A percentile compares a stretch with the other conserved stretches of the same genome.
phyloP scores from a whole-genome alignment of 2,329 filamentous ascomycete species.

The Curvularia sp. region DNA sequence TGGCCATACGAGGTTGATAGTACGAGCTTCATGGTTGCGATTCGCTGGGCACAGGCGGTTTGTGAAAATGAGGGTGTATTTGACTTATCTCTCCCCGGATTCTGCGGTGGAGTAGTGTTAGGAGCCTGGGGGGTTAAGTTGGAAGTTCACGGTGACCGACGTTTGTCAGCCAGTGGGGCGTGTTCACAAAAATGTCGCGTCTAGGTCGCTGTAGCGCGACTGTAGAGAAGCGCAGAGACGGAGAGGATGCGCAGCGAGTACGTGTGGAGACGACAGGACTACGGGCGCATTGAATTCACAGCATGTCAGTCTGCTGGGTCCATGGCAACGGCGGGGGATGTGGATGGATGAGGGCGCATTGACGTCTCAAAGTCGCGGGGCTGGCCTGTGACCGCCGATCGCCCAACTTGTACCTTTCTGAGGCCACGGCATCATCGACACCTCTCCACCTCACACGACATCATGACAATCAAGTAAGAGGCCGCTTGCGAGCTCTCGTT shows the following conservation, averaged over 20 bases:
- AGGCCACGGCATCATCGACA: constrained; percentile 8
- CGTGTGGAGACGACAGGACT: neutral
- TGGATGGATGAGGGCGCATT: constrained; percentile 28
- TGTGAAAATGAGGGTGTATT: neutral
- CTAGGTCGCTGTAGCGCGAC: constrained; percentile 1
- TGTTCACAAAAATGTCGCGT: constrained; percentile 8
- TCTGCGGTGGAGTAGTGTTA: neutral
- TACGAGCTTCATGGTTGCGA: constrained; percentile 74
- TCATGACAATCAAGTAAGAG: constrained; percentile 65
- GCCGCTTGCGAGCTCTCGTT: neutral
- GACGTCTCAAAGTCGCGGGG: constrained; percentile 35
- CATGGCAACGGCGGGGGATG: constrained; percentile 12
- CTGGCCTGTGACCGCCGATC: constrained; percentile 29
- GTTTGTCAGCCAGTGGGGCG: constrained; percentile 35
- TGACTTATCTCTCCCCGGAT: neutral
- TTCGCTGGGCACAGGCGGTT: neutral
- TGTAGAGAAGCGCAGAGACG: neutral
- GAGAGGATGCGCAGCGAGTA: neutral
- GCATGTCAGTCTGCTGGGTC: neutral
- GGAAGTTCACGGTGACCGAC: constrained; percentile 6
- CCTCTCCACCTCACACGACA: constrained; percentile 22
- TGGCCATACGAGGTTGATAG: constrained; percentile 82
- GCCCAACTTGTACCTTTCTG: constrained; percentile 21
- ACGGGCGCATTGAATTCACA: constrained; percentile 2
- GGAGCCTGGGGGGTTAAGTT: neutral